Evolutionary conservation across 805 yeast species (phyloP).

Genomic region (Allodekkera sacchari): DNA sequence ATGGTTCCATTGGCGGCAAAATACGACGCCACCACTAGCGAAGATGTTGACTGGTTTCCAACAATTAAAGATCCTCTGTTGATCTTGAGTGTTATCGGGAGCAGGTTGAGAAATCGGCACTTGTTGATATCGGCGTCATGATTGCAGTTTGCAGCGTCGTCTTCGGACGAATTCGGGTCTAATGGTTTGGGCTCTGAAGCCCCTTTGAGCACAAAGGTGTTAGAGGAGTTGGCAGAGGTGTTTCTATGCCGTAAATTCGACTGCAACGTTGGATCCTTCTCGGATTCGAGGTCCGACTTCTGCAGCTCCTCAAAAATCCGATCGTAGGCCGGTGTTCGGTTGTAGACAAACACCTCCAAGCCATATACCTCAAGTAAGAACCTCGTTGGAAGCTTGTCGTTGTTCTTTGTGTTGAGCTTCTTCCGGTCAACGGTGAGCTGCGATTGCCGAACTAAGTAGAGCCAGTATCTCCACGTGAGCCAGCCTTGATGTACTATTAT

Average conservation of each 20-base stretch:
- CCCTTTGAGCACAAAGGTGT: neutral
- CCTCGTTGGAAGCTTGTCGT: conserved; percentile 46
- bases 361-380: conserved; percentile 61
- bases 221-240: neutral
- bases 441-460: conserved; percentile 36
- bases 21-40: conserved; percentile 57
- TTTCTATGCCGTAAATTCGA: neutral
- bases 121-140: too few species aligned
- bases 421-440: conserved; percentile 21
- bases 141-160: too few species aligned
- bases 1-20: conserved; percentile 43
- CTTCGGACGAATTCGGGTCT: too few species aligned
- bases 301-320: conserved; percentile 7
- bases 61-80: conserved; percentile 65
- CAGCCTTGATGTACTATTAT: conserved; percentile 62
- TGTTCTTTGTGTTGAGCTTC: conserved; percentile 21
- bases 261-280: neutral
- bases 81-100: conserved; percentile 59
- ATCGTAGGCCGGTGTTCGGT: conserved; percentile 72
- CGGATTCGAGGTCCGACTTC: neutral
- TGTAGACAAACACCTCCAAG: conserved; percentile 73
- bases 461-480: conserved; percentile 91
- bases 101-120: conserved; percentile 21
- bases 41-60: conserved; percentile 75
- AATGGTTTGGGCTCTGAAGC: too few species aligned